phyloP scores from a whole-genome alignment of 352 stramenopile species.

The Phytophthora capsici region DNA sequence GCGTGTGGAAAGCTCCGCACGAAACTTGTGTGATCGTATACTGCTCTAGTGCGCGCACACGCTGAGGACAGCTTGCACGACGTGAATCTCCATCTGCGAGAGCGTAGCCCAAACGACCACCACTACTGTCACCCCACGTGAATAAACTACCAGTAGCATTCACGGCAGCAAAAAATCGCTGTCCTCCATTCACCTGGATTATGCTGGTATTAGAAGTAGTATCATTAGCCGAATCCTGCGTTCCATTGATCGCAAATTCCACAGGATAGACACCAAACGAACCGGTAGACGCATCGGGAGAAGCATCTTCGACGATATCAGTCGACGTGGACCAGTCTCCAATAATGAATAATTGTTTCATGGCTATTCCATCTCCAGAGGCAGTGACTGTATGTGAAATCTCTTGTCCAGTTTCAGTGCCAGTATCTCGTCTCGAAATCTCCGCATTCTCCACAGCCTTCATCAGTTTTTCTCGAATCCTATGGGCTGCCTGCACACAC shows the following conservation, averaged over 20 bases:
- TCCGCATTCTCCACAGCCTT: slow-evolving; percentile 30
- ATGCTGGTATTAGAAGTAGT: too few species aligned
- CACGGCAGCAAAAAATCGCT: slow-evolving; percentile 67
- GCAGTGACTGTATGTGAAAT: not conserved
- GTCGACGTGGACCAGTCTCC: slow-evolving; percentile 55
- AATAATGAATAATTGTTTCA: slow-evolving; percentile 44
- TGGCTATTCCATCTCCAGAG: not conserved
- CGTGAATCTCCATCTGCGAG: slow-evolving; percentile 51
- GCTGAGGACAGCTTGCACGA: slow-evolving; percentile 45
- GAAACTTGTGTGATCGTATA: slow-evolving; percentile 60
- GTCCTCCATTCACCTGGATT: slow-evolving; percentile 49
- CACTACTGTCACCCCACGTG: slow-evolving; percentile 73
- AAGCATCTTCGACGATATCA: slow-evolving; percentile 8
- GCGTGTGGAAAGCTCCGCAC: slow-evolving; percentile 74
- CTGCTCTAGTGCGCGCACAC: slow-evolving; percentile 40
- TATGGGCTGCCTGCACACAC: slow-evolving; percentile 30
- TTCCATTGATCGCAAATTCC: slow-evolving; percentile 23
- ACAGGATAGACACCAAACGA: slow-evolving; percentile 25
- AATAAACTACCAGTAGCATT: slow-evolving; percentile 49
- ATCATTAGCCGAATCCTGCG: not conserved
- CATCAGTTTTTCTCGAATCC: slow-evolving; percentile 34
- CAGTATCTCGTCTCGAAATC: slow-evolving; percentile 27
- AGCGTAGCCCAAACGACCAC: slow-evolving; percentile 62
- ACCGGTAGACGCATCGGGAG: not conserved
- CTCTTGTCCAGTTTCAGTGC: slow-evolving; percentile 25